Evolutionary conservation across 78 protist species (phyloP), one percentile per base, ranked within the genome.

Genomic region (Bigelowiella natans): DNA sequence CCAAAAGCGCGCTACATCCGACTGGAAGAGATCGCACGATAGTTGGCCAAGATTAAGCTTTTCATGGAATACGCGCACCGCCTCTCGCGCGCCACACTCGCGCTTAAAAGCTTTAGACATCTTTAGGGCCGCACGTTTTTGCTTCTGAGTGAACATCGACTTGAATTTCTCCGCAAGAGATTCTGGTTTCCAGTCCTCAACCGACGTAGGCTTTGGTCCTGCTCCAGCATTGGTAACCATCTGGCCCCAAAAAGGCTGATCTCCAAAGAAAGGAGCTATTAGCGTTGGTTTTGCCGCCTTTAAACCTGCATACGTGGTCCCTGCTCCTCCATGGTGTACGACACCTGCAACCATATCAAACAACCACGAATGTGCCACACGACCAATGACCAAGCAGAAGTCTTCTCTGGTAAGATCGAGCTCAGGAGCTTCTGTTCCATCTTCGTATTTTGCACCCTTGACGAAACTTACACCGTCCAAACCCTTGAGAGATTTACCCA

Each of bases 211-310:
- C 73, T 51, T 51, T 18, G 73, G 73, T 51, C 73, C 73, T 51
- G 73, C 73, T 18, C 73, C 73, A 51, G 73, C 73, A 51, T 51
- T 51, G 73, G 7, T 51, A 7, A 85, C 1, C 0, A 36, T 36
- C 2, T 85, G 39, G 88, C 88, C 88, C 88, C 88, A 85, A 1
- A 85, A 85, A 7, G 88, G 88, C 34, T 85, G 88, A 1, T 85
- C 88, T 3, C 88, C 88, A 36, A 85, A 85, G 88, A 85, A 85
- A 1, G 88, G 88, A 1, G 39, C 30, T 3, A 85, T 36, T 31
- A 85, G 30, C n/a, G 39, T 85, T 28, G 88, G 88, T 31, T 31
- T 28, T 7, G 39, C 88, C 1, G 88, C 88, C 88, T 85, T 85
- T 36, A 85, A 38, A 0, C 39, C 30, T 0, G 88, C 88, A 31